Conservation (phyloP, 345 rosid species). For the Hibiscus tridactylites region DNA sequence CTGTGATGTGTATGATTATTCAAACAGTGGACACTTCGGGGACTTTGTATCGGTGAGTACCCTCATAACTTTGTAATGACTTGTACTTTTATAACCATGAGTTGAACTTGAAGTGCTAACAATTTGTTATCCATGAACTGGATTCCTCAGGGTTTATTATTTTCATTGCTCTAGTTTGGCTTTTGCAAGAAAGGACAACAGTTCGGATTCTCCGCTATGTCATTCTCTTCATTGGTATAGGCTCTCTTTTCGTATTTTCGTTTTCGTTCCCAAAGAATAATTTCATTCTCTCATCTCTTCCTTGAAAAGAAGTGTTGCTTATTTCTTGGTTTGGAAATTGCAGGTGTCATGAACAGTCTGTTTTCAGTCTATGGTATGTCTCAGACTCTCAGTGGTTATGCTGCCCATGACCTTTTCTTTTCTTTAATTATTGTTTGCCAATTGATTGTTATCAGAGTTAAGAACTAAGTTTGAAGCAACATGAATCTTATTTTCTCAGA, state of each 20-base stretch:
- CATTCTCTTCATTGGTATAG: constrained; percentile 84
- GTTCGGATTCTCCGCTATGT: constrained; percentile 82
- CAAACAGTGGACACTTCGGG: constrained; percentile 91
- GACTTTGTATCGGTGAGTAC: constrained; percentile 78
- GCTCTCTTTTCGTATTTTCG: neutral
- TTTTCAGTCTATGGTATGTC: constrained; percentile 87
- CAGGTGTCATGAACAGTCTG: constrained; percentile 98
- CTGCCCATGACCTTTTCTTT: neutral
- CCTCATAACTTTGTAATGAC: neutral
- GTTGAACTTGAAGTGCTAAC: neutral
- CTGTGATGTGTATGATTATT: constrained; percentile 6
- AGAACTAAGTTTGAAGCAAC: neutral
- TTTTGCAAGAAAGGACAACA: constrained; percentile 75
- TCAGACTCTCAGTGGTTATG: neutral
- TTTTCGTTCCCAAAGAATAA: neutral
- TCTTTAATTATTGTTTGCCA: neutral
- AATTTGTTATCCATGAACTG: neutral
- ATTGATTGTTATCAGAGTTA: neutral
- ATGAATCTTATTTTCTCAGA: constrained; percentile 27
- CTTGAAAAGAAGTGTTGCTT: constrained; percentile 6
- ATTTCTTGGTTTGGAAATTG: constrained; percentile 16
- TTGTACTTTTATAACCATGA: neutral
- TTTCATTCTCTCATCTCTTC: constrained; percentile 1
- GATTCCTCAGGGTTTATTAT: constrained; percentile 65
- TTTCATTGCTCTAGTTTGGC: constrained; percentile 73